phyloP scores from a whole-genome alignment of 2,329 filamentous ascomycete genomes.

The Aureobasidium sp. region DNA sequence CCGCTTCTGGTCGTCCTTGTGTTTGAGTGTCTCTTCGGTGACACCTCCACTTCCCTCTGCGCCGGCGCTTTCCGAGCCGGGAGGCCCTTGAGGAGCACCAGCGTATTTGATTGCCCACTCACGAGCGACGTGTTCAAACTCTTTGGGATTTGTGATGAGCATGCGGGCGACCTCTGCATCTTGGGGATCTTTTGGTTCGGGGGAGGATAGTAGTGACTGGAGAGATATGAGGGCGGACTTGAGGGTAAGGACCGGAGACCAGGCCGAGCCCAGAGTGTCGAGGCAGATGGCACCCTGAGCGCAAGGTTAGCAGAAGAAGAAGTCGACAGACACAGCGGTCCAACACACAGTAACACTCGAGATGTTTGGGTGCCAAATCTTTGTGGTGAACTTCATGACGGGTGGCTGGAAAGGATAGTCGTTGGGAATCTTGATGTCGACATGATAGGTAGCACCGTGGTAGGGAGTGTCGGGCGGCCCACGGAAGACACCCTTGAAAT shows the following conservation, averaged over 20 bases:
- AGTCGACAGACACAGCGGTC: neutral
- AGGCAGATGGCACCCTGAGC: conserved; percentile 87
- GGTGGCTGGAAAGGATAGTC: conserved; percentile 93
- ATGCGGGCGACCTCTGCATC: conserved; percentile 91
- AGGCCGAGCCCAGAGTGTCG: conserved; percentile 79
- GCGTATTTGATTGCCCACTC: conserved; percentile 87
- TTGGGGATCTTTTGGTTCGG: conserved; percentile 88
- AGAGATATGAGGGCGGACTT: conserved; percentile 91
- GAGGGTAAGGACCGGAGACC: conserved; percentile 94
- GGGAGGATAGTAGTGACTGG: conserved; percentile 84
- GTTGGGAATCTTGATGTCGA: conserved; percentile 80
- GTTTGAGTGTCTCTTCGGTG: conserved; percentile 45
- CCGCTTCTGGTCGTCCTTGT: conserved; percentile 46
- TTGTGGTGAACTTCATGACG: conserved; percentile 82
- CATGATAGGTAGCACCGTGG: conserved; percentile 69
- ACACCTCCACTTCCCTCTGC: conserved; percentile 35
- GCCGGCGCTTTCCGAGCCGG: conserved; percentile 33
- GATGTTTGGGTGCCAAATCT: conserved; percentile 95
- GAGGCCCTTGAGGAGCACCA: conserved; percentile 58
- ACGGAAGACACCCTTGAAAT: conserved; percentile 73
- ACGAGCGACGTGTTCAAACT: conserved; percentile 72
- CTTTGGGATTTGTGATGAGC: conserved; percentile 69
- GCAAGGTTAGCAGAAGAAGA: conserved; percentile 21
- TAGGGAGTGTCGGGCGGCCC: conserved; percentile 89
- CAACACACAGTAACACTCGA: conserved; percentile 72